Evolutionary conservation across 1,284 basidiomycete species (phyloP).

Genomic region (Apiotrichum mycotoxinovorans): DNA sequence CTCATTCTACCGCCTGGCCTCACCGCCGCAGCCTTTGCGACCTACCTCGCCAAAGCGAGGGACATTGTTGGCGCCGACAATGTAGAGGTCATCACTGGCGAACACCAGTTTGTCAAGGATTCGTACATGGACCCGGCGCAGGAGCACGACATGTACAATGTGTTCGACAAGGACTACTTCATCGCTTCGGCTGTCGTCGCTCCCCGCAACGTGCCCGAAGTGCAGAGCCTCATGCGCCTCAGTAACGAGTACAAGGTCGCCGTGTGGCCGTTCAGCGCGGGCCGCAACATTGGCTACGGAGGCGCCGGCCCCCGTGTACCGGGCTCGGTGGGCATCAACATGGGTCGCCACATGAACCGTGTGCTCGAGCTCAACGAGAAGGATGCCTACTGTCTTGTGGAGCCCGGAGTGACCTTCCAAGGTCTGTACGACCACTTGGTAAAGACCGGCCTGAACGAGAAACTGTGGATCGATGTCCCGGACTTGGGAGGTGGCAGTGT

Average conservation of each 20-base stretch:
- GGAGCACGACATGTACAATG: constrained; percentile 14
- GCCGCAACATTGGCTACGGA: constrained; percentile 12
- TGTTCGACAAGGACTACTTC: constrained; percentile 17
- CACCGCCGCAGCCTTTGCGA: not conserved
- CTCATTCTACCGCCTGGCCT: constrained; percentile 9
- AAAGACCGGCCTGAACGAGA: constrained; percentile 3
- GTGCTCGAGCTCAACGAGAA: constrained; percentile 13
- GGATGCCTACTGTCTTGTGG: constrained; percentile 11
- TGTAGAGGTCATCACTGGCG: constrained; percentile 6
- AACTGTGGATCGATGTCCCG: constrained; percentile 13
- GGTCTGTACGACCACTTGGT: constrained; percentile 11
- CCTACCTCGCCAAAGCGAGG: constrained; percentile 4
- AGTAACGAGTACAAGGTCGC: constrained; percentile 13
- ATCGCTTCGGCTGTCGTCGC: constrained; percentile 9
- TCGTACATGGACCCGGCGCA: constrained; percentile 14
- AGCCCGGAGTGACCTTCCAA: constrained; percentile 13
- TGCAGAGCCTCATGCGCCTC: constrained; percentile 8
- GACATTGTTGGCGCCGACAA: constrained; percentile 8
- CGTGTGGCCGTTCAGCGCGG: constrained; percentile 9
- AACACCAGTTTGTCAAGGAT: constrained; percentile 14
- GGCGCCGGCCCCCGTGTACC: constrained; percentile 10
- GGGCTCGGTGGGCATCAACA: constrained; percentile 7
- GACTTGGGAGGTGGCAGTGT: constrained; percentile 14
- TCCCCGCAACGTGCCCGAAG: constrained; percentile 6
- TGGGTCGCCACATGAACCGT: constrained; percentile 11